These are phyloP conservation scores for Starmera dryadoides DNA, from an alignment of 805 yeast species.

Conservation along the genomic window DNA sequence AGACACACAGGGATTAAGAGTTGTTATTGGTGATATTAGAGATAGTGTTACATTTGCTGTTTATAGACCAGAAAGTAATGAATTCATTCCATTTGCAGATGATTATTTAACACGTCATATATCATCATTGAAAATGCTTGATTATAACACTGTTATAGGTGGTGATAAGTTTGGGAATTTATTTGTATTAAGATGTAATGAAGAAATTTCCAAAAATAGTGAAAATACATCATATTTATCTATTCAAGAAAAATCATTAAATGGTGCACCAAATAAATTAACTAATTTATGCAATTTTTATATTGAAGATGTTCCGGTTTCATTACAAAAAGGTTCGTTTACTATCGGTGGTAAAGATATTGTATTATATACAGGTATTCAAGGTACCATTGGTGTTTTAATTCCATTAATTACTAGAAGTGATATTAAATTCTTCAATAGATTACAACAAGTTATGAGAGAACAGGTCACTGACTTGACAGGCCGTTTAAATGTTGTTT, in stretches of 20 bases:
- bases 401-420: conserved; percentile 56
- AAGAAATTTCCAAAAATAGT: conserved; percentile 36
- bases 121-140: conserved; percentile 54
- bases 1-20: conserved; percentile 44
- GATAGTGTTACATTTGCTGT: conserved; percentile 55
- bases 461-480: conserved; percentile 22
- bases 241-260: conserved; percentile 26
- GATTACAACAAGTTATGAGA: conserved; percentile 43
- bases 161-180: conserved; percentile 88
- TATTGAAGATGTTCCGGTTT: conserved; percentile 64
- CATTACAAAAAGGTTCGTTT: conserved; percentile 46
- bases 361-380: conserved; percentile 66
- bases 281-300: conserved; percentile 48
- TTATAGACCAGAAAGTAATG: conserved; percentile 39
- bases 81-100: conserved; percentile 58
- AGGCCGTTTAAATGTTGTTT: conserved; percentile 62
- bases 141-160: conserved; percentile 67
- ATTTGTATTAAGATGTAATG: conserved; percentile 56
- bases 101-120: conserved; percentile 65
- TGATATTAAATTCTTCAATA: conserved; percentile 54
- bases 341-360: conserved; percentile 60
- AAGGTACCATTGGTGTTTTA: conserved; percentile 74
- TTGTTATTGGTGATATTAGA: conserved; percentile 66
- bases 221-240: conserved; percentile 38
- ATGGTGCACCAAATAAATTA: conserved; percentile 49